Evolutionary conservation across 73 alveolate genomes (phyloP), one percentile per base, ranked within the genome.

Genomic region (Breviolum minutum): DNA sequence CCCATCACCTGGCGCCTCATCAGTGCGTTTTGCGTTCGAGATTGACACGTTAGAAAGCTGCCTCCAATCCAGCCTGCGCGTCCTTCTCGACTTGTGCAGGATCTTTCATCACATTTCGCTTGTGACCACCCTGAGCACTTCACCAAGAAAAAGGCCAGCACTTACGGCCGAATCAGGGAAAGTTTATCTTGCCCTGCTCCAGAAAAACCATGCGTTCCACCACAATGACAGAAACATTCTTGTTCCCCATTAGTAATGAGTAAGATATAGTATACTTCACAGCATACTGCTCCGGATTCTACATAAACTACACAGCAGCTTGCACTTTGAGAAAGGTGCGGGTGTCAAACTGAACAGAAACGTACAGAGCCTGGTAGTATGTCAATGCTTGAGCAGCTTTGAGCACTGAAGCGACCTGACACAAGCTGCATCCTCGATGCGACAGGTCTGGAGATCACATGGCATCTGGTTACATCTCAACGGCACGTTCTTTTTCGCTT

Each of bases 301-400:
- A 40, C 54, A 40, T 40, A 40, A 40, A 40, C 54, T 40, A 40
- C 54, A 40, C 54, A 40, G 54, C 54, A 40, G 54, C 54, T 40
- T 40, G 54, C 54, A 40, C 54, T 40, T 40, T 40, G 54, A 40
- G 5, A 40, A 40, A 40, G 54, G 5, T 3, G 5, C 54, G 54
- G 54, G 54, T 40, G 54, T 40, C 5, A 40, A 40, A 40, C 54
- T 40, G 54, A 40, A 40, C 54, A 40, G 54, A 40, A 40, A 40
- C 54, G 54, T 40, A 40, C 54, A 40, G 54, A 30, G 96, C 96
- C 96, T 90, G 96, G 74, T 90, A 90, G 96, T 90, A 74, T 8
- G 96, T 70, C 63, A 90, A 87, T 40, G 96, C 96, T n/a, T 90
- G 96, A 22, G 87, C 80, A 5, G 96, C 96, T 74, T 90, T 90